Conservation (phyloP, 2,329 filamentous ascomycete species). For the Penicillium olsonii region DNA sequence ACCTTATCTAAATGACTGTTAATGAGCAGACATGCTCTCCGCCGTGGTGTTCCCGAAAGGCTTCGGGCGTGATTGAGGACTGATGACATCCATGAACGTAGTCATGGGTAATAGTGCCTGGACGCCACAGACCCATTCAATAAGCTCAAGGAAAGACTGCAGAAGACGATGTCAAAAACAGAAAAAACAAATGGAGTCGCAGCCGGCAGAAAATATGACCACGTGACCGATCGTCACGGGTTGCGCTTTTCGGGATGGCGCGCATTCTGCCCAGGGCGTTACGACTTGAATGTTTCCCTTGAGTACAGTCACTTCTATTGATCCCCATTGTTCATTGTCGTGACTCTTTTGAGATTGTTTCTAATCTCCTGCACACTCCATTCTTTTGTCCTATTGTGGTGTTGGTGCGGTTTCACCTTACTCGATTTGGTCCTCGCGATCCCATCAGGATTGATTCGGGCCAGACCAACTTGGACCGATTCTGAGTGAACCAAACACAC, state of each 20-base stretch:
- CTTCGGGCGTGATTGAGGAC: constrained; percentile 41
- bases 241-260: constrained; percentile 34
- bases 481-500: constrained; percentile 24
- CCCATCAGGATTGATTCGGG: constrained; percentile 30
- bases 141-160: constrained; percentile 4
- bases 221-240: constrained; percentile 38
- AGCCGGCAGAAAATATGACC: constrained; percentile 31
- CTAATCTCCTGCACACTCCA: background rate
- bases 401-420: constrained; percentile 3
- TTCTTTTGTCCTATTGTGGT: constrained; percentile 5
- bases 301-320: constrained; percentile 1
- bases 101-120: constrained; percentile 25
- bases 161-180: background rate
- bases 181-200: constrained; percentile 4
- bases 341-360: background rate
- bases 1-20: constrained; percentile 26
- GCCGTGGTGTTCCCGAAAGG: constrained; percentile 39
- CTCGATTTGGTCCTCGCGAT: constrained; percentile 28
- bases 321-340: constrained; percentile 9
- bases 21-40: constrained; percentile 35
- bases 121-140: constrained; percentile 16
- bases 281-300: constrained; percentile 23
- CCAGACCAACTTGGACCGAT: constrained; percentile 26
- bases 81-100: constrained; percentile 47
- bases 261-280: constrained; percentile 23